A percentile compares a stretch with the other conserved stretches of the same genome.
phyloP scores from a whole-genome alignment of 371 early-diverging fungal species.

The Rhizopus arrhizus region DNA sequence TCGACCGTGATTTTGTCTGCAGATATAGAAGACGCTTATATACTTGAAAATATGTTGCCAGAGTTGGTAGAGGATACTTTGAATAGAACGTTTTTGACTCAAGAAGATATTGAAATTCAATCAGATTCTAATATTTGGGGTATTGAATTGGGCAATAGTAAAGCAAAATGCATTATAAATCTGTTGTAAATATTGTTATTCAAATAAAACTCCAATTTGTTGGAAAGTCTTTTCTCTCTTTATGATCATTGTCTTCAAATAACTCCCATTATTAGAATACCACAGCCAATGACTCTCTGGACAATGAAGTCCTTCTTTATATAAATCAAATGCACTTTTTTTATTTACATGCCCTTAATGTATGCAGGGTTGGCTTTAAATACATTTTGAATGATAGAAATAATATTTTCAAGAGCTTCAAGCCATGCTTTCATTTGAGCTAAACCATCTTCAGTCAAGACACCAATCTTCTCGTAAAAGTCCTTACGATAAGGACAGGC shows the following conservation, averaged over 20 bases:
- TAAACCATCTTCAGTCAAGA: conserved; percentile 56
- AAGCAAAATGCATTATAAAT: conserved; percentile 1
- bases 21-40: conserved; percentile 8
- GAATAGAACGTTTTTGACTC: conserved; percentile 16
- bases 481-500: conserved; percentile 88
- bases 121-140: background rate
- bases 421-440: conserved; percentile 74
- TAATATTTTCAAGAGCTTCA: conserved; percentile 70
- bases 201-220: too few species aligned
- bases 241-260: too few species aligned
- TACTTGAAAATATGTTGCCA: conserved; percentile 9
- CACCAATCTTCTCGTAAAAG: conserved; percentile 87
- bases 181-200: background rate
- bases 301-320: background rate
- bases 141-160: conserved; percentile 1
- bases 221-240: too few species aligned
- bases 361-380: conserved; percentile 48
- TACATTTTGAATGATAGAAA: conserved; percentile 44
- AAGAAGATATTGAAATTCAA: conserved; percentile 4
- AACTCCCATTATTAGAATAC: too few species aligned
- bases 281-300: background rate
- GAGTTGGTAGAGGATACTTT: conserved; percentile 21
- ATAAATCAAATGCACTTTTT: background rate
- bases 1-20: conserved; percentile 26
- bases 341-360: conserved; percentile 58